Conservation (phyloP, 495 filamentous ascomycete species). For the Aspergillus panamensis region DNA sequence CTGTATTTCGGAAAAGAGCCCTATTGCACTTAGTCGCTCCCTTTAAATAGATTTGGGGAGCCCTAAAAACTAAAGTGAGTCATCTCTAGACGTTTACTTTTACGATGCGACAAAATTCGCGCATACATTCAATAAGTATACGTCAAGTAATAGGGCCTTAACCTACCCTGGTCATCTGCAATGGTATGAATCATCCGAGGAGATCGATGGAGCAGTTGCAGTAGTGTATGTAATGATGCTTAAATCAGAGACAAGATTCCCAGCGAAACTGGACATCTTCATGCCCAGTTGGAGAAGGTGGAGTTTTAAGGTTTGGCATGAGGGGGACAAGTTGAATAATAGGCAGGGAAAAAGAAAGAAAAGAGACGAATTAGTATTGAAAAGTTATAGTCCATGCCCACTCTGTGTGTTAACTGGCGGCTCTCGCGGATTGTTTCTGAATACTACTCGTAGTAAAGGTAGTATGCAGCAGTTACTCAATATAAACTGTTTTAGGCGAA, state of each 20-base stretch:
- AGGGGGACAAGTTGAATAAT: neutral
- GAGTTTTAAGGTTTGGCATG: neutral
- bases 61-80: neutral
- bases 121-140: neutral
- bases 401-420: neutral
- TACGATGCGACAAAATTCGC: neutral
- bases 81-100: neutral
- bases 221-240: neutral
- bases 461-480: no score
- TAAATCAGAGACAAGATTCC: neutral
- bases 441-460: neutral
- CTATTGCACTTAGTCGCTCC: neutral
- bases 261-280: constrained; percentile 1
- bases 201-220: neutral
- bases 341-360: neutral
- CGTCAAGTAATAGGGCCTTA: neutral
- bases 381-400: neutral
- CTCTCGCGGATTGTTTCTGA: constrained; percentile 3
- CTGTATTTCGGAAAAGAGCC: neutral
- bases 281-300: neutral
- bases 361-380: neutral
- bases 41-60: neutral
- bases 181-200: neutral
- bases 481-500: neutral
- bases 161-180: neutral